Conservation (phyloP, 148 eudicot genomes). For the Camellia granthamiana region DNA sequence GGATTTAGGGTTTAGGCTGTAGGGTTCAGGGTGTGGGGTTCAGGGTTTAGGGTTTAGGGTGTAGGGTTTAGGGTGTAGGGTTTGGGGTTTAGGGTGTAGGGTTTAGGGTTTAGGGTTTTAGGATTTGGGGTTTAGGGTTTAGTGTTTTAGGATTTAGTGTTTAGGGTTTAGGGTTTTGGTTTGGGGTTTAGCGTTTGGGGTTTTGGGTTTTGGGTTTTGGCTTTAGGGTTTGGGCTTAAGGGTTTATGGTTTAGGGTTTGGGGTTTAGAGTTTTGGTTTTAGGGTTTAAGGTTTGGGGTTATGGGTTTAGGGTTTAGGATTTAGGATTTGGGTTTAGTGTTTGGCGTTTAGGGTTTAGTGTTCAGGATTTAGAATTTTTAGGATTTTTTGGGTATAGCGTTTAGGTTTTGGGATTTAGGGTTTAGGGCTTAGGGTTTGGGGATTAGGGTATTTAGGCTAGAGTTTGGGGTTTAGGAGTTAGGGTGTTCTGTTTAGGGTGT, state of each 20-base stretch:
- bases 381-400: not conserved
- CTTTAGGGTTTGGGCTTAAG: not conserved
- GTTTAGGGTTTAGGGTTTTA: not conserved
- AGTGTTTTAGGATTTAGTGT: constrained; percentile 1
- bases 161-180: not conserved
- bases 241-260: not conserved
- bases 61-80: no score
- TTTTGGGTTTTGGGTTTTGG: not conserved
- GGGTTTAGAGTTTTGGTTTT: not conserved
- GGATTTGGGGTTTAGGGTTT: constrained; percentile 6
- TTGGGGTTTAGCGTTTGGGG: constrained; percentile 1
- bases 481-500: no score
- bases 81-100: not conserved
- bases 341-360: constrained; percentile 1
- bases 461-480: not conserved
- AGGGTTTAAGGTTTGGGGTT: not conserved
- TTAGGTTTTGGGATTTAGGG: no score
- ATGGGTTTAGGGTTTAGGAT: not conserved
- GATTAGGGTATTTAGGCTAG: no score
- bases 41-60: no score
- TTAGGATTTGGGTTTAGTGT: not conserved
- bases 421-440: constrained; percentile 5
- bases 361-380: not conserved
- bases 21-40: no score
- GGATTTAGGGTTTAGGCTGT: no score